Evolutionary conservation across 495 filamentous ascomycete species (phyloP).

Genomic region (Aspergillus campestris): DNA sequence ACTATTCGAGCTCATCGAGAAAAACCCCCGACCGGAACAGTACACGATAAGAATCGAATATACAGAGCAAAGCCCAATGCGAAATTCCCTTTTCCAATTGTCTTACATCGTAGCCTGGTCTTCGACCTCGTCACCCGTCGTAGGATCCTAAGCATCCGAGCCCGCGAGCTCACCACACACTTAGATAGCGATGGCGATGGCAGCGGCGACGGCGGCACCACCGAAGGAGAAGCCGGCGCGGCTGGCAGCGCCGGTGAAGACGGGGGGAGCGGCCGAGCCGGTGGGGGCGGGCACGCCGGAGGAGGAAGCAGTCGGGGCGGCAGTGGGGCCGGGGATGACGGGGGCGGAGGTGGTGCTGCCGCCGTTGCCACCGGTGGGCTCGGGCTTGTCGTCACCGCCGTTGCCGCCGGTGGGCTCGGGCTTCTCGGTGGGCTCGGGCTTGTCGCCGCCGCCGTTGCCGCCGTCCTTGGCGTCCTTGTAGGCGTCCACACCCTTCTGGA

Average conservation of each 20-base stretch:
- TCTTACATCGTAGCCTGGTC: background rate
- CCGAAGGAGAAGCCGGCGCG: conserved; percentile 16
- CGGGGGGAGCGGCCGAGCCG: conserved; percentile 10
- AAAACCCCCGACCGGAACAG: too few species aligned
- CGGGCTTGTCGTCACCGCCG: conserved; percentile 4
- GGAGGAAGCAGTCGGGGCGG: conserved; percentile 3
- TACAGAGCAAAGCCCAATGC: conserved; percentile 3
- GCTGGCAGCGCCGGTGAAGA: conserved; percentile 27
- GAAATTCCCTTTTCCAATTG: background rate
- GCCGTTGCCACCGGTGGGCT: conserved; percentile 5
- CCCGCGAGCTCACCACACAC: background rate
- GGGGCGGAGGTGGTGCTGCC: conserved; percentile 10
- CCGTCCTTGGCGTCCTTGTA: conserved; percentile 11
- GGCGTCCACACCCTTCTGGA: conserved; percentile 22
- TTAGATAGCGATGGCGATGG: conserved; percentile 23
- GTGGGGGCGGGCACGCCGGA: conserved; percentile 6
- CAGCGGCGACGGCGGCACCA: conserved; percentile 22
- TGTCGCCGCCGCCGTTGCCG: conserved; percentile 2
- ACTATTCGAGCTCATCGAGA: too few species aligned
- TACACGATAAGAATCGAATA: conserved; percentile 1
- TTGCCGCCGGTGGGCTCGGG: background rate
- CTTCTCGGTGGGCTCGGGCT: conserved; percentile 5
- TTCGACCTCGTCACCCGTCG: background rate
- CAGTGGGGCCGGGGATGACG: conserved; percentile 4
- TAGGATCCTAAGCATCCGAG: too few species aligned